phyloP scores from a whole-genome alignment of 768 basidiomycete species.

The Collybiopsis luxurians region DNA sequence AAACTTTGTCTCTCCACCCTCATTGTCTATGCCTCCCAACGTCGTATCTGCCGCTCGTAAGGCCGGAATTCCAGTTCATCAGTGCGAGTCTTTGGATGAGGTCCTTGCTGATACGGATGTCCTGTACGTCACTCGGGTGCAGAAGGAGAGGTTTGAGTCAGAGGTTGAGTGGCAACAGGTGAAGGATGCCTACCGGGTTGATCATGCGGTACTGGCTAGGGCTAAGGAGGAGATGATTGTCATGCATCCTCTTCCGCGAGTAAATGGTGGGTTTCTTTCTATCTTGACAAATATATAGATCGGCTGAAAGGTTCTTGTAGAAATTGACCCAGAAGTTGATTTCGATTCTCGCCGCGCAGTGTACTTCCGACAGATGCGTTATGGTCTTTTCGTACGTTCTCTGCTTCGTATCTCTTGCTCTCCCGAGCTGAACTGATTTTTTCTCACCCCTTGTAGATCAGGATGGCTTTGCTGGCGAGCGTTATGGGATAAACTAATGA shows the following conservation, averaged over 20 bases:
- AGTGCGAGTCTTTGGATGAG: slow-evolving; percentile 88
- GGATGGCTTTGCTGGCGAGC: slow-evolving; percentile 78
- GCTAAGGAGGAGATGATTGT: slow-evolving; percentile 98
- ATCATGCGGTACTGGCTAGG: slow-evolving; percentile 88
- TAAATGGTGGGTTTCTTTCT: slow-evolving; percentile 59
- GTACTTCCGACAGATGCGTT: slow-evolving; percentile 98
- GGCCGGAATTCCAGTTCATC: slow-evolving; percentile 74
- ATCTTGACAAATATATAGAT: too few relatives aligned
- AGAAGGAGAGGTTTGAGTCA: slow-evolving; percentile 87
- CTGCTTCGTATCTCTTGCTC: neutral
- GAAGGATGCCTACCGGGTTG: slow-evolving; percentile 89
- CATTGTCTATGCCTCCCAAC: slow-evolving; percentile 83
- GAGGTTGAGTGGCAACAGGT: slow-evolving; percentile 86
- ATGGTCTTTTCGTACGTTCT: slow-evolving; percentile 90
- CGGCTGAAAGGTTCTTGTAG: slow-evolving; percentile 37
- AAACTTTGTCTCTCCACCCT: slow-evolving; percentile 91
- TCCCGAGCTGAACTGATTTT: slow-evolving; percentile 1
- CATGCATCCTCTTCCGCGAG: slow-evolving; percentile 97
- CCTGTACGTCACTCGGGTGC: slow-evolving; percentile 93
- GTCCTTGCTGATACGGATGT: slow-evolving; percentile 93
- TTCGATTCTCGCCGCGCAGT: slow-evolving; percentile 92
- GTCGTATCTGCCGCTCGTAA: slow-evolving; percentile 84
- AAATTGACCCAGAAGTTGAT: slow-evolving; percentile 99
- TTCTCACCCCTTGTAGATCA: slow-evolving; percentile 41
- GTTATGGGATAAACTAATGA: slow-evolving; percentile 35